Conservation (phyloP, 2,329 filamentous ascomycete genomes). For the Elsinoe ampelina region DNA sequence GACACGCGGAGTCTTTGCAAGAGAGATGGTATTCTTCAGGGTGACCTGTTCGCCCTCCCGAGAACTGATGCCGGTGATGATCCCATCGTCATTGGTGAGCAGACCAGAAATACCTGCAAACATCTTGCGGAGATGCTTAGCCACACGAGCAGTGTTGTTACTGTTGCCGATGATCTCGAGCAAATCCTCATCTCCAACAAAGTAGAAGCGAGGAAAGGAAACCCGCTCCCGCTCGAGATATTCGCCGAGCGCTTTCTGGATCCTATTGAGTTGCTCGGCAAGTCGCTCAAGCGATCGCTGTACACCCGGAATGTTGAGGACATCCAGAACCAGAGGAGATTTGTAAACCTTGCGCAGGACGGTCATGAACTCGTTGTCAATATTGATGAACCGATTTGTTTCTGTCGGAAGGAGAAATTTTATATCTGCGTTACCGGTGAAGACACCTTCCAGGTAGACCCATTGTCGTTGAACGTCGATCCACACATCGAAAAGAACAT, state of each 20-base stretch:
- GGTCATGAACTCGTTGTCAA: conserved; percentile 97
- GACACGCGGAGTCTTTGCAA: conserved; percentile 89
- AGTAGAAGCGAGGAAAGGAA: conserved; percentile 98
- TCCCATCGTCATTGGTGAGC: conserved; percentile 78
- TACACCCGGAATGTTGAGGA: conserved; percentile 88
- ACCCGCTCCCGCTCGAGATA: conserved; percentile 97
- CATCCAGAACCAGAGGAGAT: conserved; percentile 88
- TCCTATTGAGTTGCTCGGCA: conserved; percentile 96
- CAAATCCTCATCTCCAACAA: conserved; percentile 95
- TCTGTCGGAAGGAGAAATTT: conserved; percentile 95
- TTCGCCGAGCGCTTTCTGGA: conserved; percentile 95
- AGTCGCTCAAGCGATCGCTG: conserved; percentile 93
- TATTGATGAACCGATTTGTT: conserved; percentile 94
- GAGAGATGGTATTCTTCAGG: conserved; percentile 82
- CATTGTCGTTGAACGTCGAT: conserved; percentile 99
- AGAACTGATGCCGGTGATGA: conserved; percentile 86
- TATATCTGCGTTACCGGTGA: conserved; percentile 97
- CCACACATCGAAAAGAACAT: conserved; percentile 98
- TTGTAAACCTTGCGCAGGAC: conserved; percentile 99
- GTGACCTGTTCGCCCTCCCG: conserved; percentile 87
- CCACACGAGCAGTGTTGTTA: conserved; percentile 90
- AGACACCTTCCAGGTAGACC: conserved; percentile 98
- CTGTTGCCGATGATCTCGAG: conserved; percentile 99
- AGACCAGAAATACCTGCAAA: conserved; percentile 92
- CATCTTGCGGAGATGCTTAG: conserved; percentile 99